phyloP scores from a whole-genome alignment of 164 flowering plant species.

The Tetracentron sinense region DNA sequence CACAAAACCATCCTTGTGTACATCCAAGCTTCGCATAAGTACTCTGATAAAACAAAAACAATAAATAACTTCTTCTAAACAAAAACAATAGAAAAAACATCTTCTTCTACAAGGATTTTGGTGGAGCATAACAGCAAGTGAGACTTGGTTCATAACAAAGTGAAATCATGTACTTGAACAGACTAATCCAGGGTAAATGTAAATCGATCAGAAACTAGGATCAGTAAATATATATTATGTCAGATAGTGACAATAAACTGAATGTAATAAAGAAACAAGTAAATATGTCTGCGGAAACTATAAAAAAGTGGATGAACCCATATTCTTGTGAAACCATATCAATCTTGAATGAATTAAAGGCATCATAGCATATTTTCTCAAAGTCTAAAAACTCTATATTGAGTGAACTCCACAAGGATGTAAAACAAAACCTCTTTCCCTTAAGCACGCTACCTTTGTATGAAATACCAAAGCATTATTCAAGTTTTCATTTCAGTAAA shows the following conservation, averaged over 20 bases:
- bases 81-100: not conserved
- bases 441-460: not conserved
- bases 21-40: constrained; percentile 72
- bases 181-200: not conserved
- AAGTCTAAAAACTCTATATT: too few species aligned
- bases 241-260: not conserved
- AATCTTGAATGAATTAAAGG: not conserved
- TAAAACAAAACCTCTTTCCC: not conserved
- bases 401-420: not conserved
- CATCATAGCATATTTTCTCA: not conserved
- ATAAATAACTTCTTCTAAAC: too few species aligned
- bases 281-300: not conserved
- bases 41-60: constrained; percentile 38
- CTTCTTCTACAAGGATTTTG: not conserved
- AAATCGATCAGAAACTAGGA: not conserved
- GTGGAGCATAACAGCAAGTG: not conserved
- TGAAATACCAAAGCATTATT: not conserved
- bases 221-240: not conserved
- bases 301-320: not conserved
- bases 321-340: not conserved
- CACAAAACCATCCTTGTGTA: constrained; percentile 78
- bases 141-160: not conserved
- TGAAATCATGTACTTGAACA: not conserved
- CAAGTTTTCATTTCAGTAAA: not conserved
- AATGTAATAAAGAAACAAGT: not conserved